Evolutionary conservation across 2,329 filamentous ascomycete genomes (phyloP).

Genomic region (Elsinoe perseae): DNA sequence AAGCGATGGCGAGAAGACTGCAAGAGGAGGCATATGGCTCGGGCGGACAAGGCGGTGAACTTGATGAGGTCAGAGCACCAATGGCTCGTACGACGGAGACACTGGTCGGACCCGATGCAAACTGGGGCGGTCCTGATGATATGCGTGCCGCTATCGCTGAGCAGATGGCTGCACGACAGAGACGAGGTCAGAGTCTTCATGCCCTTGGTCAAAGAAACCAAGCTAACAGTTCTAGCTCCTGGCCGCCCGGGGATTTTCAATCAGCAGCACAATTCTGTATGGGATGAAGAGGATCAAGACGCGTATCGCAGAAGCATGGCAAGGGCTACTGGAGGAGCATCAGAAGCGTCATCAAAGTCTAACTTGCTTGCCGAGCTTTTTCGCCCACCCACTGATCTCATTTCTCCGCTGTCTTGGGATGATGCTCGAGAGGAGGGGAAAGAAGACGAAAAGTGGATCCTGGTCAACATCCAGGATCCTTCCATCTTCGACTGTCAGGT

Average conservation of each 20-base stretch:
- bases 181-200: slow-evolving; percentile 22
- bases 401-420: slow-evolving; percentile 73
- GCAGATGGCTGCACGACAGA: slow-evolving; percentile 49
- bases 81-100: slow-evolving; percentile 90
- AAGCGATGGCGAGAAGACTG: slow-evolving; percentile 80
- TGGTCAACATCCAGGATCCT: slow-evolving; percentile 92
- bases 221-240: slow-evolving; percentile 28
- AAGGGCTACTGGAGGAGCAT: slow-evolving; percentile 56
- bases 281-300: slow-evolving; percentile 45
- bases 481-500: slow-evolving; percentile 91
- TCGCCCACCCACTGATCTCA: slow-evolving; percentile 83
- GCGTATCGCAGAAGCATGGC: slow-evolving; percentile 48
- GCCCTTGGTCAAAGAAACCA: slow-evolving; percentile 30
- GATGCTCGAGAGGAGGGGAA: slow-evolving; percentile 78
- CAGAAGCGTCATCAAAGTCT: slow-evolving; percentile 60
- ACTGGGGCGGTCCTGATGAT: slow-evolving; percentile 47
- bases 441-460: slow-evolving; percentile 82
- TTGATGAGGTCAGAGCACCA: slow-evolving; percentile 71
- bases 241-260: slow-evolving; percentile 60
- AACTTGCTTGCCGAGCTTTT: slow-evolving; percentile 84
- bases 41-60: slow-evolving; percentile 36
- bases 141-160: slow-evolving; percentile 57
- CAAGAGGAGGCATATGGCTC: slow-evolving; percentile 84
- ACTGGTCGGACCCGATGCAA: slow-evolving; percentile 64
- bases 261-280: slow-evolving; percentile 52